Base-by-base conservation (phyloP, 495 filamentous ascomycete genomes). In the Aspergillus nanangensis region DNA sequence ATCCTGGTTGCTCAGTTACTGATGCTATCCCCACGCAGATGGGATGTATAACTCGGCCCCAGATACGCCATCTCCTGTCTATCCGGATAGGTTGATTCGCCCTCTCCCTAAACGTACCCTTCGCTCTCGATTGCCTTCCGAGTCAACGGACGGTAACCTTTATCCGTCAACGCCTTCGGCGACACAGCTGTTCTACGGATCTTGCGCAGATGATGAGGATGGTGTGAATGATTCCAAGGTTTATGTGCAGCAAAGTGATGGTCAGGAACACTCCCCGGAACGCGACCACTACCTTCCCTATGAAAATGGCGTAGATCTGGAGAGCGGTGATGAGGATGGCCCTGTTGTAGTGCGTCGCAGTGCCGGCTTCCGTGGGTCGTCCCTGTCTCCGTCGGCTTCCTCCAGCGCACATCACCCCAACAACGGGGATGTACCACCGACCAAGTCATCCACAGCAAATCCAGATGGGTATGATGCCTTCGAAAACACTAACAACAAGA, bases 401-500 rank as follows among this genome's bases (percentile, higher is more conserved):
- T 51, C 65, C 22, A 57, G 52, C 41, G 51, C 57, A 27, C 62
- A 37, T 18, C 56, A 53, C 24, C 46, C 60, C 8, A 49, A 49
- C 47, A 59, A 58, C 52, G 55, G 55, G 45, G 60, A 65, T 31
- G 44, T 52, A 3, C 50, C 58, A 31, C 53, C 56, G 43, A 45
- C 42, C 29, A 74, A 71, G 50, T 60, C 58, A 40, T 43, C 67
- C 14, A 58, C 63, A 29, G 55, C 61, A 42, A 69, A 73, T 7
- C 80, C 78, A 4, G 94, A 97, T 62, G 90, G 93, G 22, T 96
- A 97, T 61, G 94, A 97, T 60, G 91, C 87, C 14, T 94, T 96
- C 56, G 93, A 99, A 62, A 97, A 99, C 55, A 96, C 89, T 41
- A 97, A 96, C 61, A 97, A 99, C 62, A 99, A 99, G 66, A 98